Conservation (phyloP, 495 filamentous ascomycete genomes). For the Penicillium cataractarum region DNA sequence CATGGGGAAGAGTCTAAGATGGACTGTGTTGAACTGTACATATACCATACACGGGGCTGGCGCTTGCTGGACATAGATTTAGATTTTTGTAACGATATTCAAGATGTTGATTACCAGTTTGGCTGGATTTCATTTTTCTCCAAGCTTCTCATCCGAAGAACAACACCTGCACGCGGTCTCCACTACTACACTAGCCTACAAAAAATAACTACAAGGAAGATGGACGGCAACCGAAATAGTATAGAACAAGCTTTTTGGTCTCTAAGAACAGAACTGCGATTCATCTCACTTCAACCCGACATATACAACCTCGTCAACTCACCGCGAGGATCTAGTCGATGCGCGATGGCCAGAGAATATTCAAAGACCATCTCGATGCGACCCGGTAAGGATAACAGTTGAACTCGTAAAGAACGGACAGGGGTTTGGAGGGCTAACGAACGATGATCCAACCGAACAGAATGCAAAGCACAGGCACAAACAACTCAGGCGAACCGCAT, state of each 20-base stretch:
- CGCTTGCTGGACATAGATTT: constrained; percentile 11
- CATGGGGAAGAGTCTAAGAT: no score
- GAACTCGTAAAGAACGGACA: constrained; percentile 1
- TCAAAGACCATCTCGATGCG: constrained; percentile 8
- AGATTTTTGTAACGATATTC: constrained; percentile 5
- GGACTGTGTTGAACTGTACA: constrained; percentile 9
- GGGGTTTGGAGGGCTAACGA: background rate
- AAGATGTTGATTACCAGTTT: background rate
- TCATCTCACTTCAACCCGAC: constrained; percentile 26
- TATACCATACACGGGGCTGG: constrained; percentile 1
- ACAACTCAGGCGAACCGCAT: constrained; percentile 11
- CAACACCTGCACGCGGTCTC: background rate
- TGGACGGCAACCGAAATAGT: constrained; percentile 8
- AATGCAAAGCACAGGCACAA: constrained; percentile 18
- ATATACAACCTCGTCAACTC: constrained; percentile 15
- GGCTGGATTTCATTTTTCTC: background rate
- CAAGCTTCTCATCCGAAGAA: background rate
- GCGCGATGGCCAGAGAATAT: constrained; percentile 1
- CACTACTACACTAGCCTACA: no score
- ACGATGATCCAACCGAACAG: constrained; percentile 9
- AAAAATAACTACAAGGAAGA: constrained; percentile 6
- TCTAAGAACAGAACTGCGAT: constrained; percentile 29
- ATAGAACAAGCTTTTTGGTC: constrained; percentile 33
- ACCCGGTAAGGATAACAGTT: constrained; percentile 18
- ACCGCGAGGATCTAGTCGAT: constrained; percentile 19